These are phyloP conservation scores for Suillus placidus DNA, from an alignment of 768 basidiomycete species.

Conservation along the genomic window DNA sequence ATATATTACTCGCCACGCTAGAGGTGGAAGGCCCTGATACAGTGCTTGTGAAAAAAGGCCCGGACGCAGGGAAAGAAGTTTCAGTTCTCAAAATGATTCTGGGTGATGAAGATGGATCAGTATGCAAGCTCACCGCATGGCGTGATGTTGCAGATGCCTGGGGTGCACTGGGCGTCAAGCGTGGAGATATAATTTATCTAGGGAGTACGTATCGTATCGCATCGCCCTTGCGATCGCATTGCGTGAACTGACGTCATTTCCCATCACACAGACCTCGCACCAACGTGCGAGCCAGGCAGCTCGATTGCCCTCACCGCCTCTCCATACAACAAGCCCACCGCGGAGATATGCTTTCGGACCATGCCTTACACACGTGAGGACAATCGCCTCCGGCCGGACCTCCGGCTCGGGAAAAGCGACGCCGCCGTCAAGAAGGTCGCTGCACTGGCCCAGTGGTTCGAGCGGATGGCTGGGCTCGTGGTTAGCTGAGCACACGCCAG, in stretches of 20 bases:
- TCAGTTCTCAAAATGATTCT: slow-evolving; percentile 70
- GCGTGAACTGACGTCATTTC: background rate
- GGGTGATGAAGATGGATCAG: slow-evolving; percentile 68
- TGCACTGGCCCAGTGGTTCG: slow-evolving; percentile 69
- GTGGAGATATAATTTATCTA: slow-evolving; percentile 73
- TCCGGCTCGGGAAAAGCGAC: slow-evolving; percentile 71
- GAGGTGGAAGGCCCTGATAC: slow-evolving; percentile 79
- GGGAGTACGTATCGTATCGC: slow-evolving; percentile 53
- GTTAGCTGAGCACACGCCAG: background rate
- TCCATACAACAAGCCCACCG: slow-evolving; percentile 59
- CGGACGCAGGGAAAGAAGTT: slow-evolving; percentile 70
- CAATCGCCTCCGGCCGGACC: slow-evolving; percentile 64
- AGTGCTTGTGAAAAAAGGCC: slow-evolving; percentile 67
- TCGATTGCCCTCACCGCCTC: slow-evolving; percentile 67
- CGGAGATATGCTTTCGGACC: slow-evolving; percentile 78
- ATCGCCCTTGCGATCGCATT: background rate
- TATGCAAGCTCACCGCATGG: slow-evolving; percentile 80
- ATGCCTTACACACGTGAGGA: slow-evolving; percentile 69
- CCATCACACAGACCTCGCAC: slow-evolving; percentile 50
- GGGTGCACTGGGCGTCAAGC: slow-evolving; percentile 59
- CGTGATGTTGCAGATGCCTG: slow-evolving; percentile 73
- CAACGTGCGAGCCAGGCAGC: slow-evolving; percentile 45
- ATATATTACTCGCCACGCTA: slow-evolving; percentile 63
- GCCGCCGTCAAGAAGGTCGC: slow-evolving; percentile 69
- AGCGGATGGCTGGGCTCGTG: slow-evolving; percentile 60